These are phyloP conservation scores for Acacia pycnantha DNA, from an alignment of 331 rosid species.

Conservation along the genomic window DNA sequence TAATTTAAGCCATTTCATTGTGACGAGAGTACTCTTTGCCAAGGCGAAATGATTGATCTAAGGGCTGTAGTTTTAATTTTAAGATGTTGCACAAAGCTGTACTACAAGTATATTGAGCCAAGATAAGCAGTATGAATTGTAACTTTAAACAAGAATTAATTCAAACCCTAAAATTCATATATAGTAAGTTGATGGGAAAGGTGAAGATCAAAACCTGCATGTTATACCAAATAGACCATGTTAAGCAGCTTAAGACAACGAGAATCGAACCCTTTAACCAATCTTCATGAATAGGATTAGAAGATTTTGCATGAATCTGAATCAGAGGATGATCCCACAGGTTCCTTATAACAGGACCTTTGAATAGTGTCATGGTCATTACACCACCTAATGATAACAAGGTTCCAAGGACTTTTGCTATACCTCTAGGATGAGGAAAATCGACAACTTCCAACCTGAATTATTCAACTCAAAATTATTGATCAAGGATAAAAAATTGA, in stretches of 20 bases:
- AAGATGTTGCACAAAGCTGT: no score
- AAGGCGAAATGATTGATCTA: no score
- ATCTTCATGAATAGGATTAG: constrained; percentile 38
- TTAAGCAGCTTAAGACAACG: constrained; percentile 58
- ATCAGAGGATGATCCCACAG: constrained; percentile 54
- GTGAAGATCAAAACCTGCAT: constrained; percentile 66
- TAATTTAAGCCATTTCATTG: no score
- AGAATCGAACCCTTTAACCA: constrained; percentile 86
- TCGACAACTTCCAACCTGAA: constrained; percentile 61
- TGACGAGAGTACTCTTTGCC: no score
- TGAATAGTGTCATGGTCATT: constrained; percentile 76
- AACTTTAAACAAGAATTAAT: background rate
- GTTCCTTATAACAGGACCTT: constrained; percentile 55
- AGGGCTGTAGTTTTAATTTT: no score
- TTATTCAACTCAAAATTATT: background rate
- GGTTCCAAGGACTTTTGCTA: constrained; percentile 76
- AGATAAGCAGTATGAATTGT: background rate
- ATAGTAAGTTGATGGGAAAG: background rate
- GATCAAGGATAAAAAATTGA: background rate
- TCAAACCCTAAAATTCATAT: background rate
- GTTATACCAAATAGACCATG: constrained; percentile 75
- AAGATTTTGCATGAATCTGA: constrained; percentile 37
- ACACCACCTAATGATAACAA: constrained; percentile 71
- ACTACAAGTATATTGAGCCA: background rate
- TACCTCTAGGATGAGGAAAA: constrained; percentile 48